These are phyloP conservation scores for Xylariomycetidae sp. DNA, from an alignment of 2,329 filamentous ascomycete genomes.

Conservation along the genomic window DNA sequence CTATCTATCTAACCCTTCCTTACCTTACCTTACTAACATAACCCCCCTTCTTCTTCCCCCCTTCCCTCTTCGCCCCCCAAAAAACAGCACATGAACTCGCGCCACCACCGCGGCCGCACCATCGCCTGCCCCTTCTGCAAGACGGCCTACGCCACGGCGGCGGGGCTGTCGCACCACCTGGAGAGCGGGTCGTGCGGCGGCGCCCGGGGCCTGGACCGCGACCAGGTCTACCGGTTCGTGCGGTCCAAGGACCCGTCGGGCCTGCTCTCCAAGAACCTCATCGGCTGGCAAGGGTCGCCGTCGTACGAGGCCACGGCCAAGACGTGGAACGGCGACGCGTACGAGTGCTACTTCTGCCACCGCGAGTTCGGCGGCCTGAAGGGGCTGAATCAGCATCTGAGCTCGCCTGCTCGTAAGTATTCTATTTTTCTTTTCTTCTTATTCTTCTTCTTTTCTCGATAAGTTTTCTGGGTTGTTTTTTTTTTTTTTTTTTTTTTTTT, in stretches of 20 bases:
- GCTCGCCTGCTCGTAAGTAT: constrained; percentile 45
- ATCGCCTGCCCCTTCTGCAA: no score
- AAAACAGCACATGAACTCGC: no score
- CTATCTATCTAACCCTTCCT: no score
- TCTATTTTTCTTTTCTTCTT: neutral
- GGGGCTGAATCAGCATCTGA: constrained; percentile 48
- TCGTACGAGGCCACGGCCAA: constrained; percentile 9
- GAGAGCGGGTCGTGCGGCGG: no score
- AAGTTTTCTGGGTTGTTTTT: neutral
- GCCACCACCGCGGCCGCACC: no score
- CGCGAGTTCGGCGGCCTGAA: constrained; percentile 1
- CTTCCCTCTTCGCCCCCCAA: no score
- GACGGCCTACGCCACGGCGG: no score
- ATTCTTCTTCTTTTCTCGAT: neutral
- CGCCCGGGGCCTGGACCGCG: constrained; percentile 31
- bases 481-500: no score
- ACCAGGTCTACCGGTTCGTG: constrained; percentile 42
- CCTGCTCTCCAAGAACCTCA: constrained; percentile 45
- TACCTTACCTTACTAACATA: no score
- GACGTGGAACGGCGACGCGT: constrained; percentile 9
- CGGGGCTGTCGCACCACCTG: no score
- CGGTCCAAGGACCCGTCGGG: constrained; percentile 41
- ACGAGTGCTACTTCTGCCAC: constrained; percentile 16
- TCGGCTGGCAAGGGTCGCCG: constrained; percentile 21
- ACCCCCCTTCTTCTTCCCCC: no score